Evolutionary conservation across 179 eudicot species (phyloP), one percentile per base, ranked within the genome.

Genomic region (Amaranthus tricolor): DNA sequence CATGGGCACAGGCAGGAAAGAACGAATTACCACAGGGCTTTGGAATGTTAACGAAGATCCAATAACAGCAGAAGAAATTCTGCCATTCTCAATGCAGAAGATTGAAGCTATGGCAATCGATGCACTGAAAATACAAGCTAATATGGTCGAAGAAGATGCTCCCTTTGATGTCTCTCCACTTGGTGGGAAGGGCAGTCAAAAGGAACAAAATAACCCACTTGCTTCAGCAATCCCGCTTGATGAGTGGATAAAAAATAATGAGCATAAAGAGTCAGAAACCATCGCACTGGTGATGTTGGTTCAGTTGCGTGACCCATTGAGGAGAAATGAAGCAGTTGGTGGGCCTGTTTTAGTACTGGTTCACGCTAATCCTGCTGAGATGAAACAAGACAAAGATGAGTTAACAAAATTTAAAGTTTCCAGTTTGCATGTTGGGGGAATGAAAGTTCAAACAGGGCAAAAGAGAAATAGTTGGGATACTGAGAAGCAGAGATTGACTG

Each of bases 271-370:
- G 16, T 31, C 81, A 7, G 79, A 60, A 52, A 66, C 69, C 21
- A 79, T 88, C 62, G 82, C 83, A 19, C 71, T 92, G 68, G 77
- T 79, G 1, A 82, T 85, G 51, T 83, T 85, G 0, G 77, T 87
- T 14, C 97, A 95, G 80, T 58, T 90, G 72, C 85, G 94, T 44
- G 99, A 95, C 78, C 97, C 99, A 13, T 59, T 89, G 54, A 88
- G 99, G 80, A 86, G 95, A 75, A 92, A 76, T 49, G 97, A 95
- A 84, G 89, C 89, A 14, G 99, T 95, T 7, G 99, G 99, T 7
- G 96, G 91, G 5, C 97, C 97, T 1, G 53, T 87, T 82, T 86
- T 95, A 31, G 90, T 75, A 7, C 56, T 95, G 74, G 78, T 92
- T 63, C 88, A 90, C 1, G 90, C 92, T 44, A 79, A 66, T 6